Evolutionary conservation across 2,329 filamentous ascomycete genomes (phyloP).

Genomic region (Neopestalotiopsis rosae): DNA sequence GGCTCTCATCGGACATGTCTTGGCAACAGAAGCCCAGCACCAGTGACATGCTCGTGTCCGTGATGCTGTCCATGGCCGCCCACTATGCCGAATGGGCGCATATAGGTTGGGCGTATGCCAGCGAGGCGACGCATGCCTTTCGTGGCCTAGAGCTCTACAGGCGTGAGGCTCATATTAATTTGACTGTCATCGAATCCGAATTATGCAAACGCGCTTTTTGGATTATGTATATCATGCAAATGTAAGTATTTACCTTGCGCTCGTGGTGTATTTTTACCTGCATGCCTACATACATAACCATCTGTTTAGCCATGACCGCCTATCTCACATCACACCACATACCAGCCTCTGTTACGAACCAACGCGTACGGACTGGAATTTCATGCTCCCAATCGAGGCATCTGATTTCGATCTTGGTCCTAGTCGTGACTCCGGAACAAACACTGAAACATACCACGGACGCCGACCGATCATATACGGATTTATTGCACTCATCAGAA

Average conservation of each 20-base stretch:
- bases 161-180: constrained; percentile 16
- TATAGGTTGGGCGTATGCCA: constrained; percentile 22
- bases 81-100: constrained; percentile 21
- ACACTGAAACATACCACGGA: background rate
- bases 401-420: constrained; percentile 20
- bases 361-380: constrained; percentile 28
- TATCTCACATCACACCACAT: constrained; percentile 25
- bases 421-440: background rate
- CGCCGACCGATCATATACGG: constrained; percentile 24
- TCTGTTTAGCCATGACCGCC: constrained; percentile 24
- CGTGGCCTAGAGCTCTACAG: constrained; percentile 17
- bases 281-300: background rate
- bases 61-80: constrained; percentile 19
- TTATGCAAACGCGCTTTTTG: constrained; percentile 31
- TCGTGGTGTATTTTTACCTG: background rate
- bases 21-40: constrained; percentile 12
- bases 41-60: constrained; percentile 20
- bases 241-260: constrained; percentile 16
- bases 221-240: constrained; percentile 30
- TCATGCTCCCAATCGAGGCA: constrained; percentile 26
- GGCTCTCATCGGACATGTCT: constrained; percentile 17
- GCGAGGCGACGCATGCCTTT: constrained; percentile 22
- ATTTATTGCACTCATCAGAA: constrained; percentile 27
- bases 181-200: constrained; percentile 21
- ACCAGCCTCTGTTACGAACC: constrained; percentile 28